Percentiles rank a stretch among this genome's conserved stretches.
phyloP scores from a whole-genome alignment of 768 basidiomycete genomes.

The Lactarius trivialis region DNA sequence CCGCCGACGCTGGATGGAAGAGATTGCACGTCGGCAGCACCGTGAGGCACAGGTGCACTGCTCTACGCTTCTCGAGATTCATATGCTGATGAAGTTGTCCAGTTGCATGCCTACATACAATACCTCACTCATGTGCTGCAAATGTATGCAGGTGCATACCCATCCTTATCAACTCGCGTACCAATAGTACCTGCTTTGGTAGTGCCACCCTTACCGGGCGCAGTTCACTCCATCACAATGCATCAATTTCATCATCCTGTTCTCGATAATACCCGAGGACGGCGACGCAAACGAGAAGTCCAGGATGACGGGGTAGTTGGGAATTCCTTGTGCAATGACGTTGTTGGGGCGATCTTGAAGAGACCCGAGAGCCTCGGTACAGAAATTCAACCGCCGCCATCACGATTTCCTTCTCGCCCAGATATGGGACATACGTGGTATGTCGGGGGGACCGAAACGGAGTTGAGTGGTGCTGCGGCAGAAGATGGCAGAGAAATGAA shows the following conservation, averaged over 20 bases:
- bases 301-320: neutral
- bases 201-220: neutral
- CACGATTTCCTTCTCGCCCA: neutral
- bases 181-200: neutral
- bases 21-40: neutral
- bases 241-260: neutral
- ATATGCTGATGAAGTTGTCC: neutral
- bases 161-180: neutral
- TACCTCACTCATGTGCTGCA: slow-evolving; percentile 5
- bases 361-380: slow-evolving; percentile 5
- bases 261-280: slow-evolving; percentile 2
- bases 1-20: slow-evolving; percentile 6
- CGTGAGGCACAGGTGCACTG: slow-evolving; percentile 9
- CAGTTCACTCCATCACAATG: neutral
- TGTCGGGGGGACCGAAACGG: neutral
- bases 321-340: slow-evolving; percentile 6
- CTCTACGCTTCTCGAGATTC: neutral
- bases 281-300: slow-evolving; percentile 1
- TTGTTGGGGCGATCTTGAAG: slow-evolving; percentile 15
- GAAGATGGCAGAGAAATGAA: neutral
- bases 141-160: neutral
- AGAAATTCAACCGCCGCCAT: neutral
- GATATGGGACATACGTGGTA: slow-evolving; percentile 1
- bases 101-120: slow-evolving; percentile 12
- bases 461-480: neutral